phyloP scores from a whole-genome alignment of 2,329 filamentous ascomycete species.

The Aspergillus jensenii region DNA sequence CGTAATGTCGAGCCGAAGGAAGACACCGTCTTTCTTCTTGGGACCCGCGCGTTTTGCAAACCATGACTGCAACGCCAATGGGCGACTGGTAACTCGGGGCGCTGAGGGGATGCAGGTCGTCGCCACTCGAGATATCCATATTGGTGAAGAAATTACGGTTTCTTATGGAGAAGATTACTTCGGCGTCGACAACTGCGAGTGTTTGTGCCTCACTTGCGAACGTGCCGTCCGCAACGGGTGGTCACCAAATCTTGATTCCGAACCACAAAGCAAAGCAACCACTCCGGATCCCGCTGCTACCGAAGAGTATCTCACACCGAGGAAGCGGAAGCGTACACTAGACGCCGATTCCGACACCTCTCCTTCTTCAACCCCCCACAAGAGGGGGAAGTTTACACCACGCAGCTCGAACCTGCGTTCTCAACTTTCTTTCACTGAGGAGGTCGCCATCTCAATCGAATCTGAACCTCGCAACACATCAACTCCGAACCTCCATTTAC shows the following conservation, averaged over 20 bases:
- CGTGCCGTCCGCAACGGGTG: conserved; percentile 75
- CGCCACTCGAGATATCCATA: conserved; percentile 74
- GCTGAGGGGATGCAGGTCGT: conserved; percentile 88
- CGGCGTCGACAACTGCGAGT: conserved; percentile 91
- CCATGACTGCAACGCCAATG: conserved; percentile 94
- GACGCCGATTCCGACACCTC: conserved; percentile 29
- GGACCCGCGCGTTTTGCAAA: conserved; percentile 96
- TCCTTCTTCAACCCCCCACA: conserved; percentile 30
- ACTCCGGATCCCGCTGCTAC: conserved; percentile 29
- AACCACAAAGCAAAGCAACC: conserved; percentile 32
- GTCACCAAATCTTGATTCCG: conserved; percentile 53
- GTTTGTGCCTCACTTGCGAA: conserved; percentile 87
- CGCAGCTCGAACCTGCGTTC: conserved; percentile 38
- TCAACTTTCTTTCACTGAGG: conserved; percentile 36
- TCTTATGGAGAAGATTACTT: conserved; percentile 97
- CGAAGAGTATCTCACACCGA: conserved; percentile 21
- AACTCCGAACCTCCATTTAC: not conserved
- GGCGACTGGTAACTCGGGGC: conserved; percentile 78
- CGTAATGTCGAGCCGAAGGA: conserved; percentile 88
- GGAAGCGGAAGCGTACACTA: conserved; percentile 29
- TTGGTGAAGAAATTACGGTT: conserved; percentile 94
- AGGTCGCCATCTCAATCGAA: conserved; percentile 26
- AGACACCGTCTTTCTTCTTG: conserved; percentile 87
- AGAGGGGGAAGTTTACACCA: conserved; percentile 33
- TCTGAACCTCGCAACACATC: conserved; percentile 14